A percentile compares a stretch with the other conserved stretches of the same genome.
Conservation (phyloP, 257 asterid genomes). For the Ehretia macrophylla region DNA sequence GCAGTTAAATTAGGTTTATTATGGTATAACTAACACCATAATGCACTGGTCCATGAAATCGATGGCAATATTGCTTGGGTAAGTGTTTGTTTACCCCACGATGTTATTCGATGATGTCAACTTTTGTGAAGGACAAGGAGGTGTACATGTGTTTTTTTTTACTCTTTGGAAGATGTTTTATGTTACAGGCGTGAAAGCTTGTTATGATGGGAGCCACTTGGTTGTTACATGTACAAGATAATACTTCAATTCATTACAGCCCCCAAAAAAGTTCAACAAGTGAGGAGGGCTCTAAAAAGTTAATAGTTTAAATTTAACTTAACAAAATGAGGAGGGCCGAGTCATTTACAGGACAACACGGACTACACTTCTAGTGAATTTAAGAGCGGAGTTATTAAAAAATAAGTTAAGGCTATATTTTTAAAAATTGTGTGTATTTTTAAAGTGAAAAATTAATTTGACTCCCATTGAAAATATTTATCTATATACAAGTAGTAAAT, state of each 20-base stretch:
- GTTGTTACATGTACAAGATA: conserved; percentile 34
- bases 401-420: no score
- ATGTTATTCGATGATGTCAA: conserved; percentile 8
- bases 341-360: no score
- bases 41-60: not conserved
- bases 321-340: not conserved
- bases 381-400: no score
- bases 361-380: no score
- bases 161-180: conserved; percentile 26
- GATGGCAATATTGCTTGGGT: not conserved
- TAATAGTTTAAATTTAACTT: conserved; percentile 3
- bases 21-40: not conserved
- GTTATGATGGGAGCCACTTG: conserved; percentile 54
- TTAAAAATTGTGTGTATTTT: no score
- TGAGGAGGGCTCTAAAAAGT: conserved; percentile 21
- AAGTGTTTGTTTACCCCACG: conserved; percentile 11
- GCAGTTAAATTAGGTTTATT: no score
- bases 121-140: conserved; percentile 28
- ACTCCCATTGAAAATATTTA: no score
- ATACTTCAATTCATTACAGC: conserved; percentile 23
- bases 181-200: conserved; percentile 50
- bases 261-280: conserved; percentile 19
- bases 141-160: not conserved
- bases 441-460: no score
- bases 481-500: no score